Base-by-base conservation (phyloP, 1,139 yeast species). In the Yamadazyma atmosphaerica region DNA sequence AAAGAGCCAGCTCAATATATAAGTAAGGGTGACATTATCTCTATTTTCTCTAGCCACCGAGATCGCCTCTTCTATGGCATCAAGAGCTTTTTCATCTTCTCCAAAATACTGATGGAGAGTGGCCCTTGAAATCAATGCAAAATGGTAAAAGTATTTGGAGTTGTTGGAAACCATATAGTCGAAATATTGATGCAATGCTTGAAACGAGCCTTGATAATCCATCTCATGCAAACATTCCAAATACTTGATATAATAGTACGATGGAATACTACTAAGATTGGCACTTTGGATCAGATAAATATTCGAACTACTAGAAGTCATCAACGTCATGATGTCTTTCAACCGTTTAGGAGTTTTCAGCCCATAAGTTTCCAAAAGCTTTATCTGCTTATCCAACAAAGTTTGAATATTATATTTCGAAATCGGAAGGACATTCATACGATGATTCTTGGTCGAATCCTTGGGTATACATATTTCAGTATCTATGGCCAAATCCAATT, bases 61-160 rank as follows among this genome's bases (percentile, higher is more conserved):
- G 3, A 89, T 84, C 0, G 97, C 94, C 55, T 89, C 97, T 47
- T 85, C 88, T 4, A 89, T 85, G 0, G 95, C 85, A 47, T 83
- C 74, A 12, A 86, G 60, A 0, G 96, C 95, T 46, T 86, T 87
- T 19, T 74, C 76, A 46, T 80, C 81, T 47, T 85, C 85, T 25
- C 85, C 83, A 60, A 86, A 88, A 40, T 78, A 78, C 15, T 87
- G 86, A 51, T 88, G 92, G 32, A 89, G 64, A 0, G 87, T 74
- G 0, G 96, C 96, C 36, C 86, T 65, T 10, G 89, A 82, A 13
- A 89, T 72, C 31, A 89, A 65, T 0, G 96, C 96, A 61, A 86
- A 84, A 56, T 89, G 96, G 52, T 86, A 86, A 47, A 79, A 81
- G 34, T 77, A 74, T 45, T 77, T 77, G 30, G 83, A 81, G 43